These are phyloP conservation scores for Russula foetens DNA, from an alignment of 768 basidiomycete genomes.

Conservation along the genomic window DNA sequence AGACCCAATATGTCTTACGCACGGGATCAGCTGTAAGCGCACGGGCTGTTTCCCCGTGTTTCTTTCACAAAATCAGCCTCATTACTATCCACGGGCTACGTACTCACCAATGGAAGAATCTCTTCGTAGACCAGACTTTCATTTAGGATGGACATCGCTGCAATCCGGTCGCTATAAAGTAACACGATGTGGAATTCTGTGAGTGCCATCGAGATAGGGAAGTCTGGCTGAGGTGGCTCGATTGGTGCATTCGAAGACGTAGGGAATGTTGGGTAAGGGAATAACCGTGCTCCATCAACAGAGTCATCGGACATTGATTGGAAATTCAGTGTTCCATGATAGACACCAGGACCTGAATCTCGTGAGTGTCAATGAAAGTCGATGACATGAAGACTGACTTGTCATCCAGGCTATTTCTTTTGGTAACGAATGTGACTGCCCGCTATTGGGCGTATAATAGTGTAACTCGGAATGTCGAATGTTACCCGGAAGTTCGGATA, in stretches of 20 bases:
- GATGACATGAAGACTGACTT: slow-evolving; percentile 37
- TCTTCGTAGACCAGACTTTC: slow-evolving; percentile 84
- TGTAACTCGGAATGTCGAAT: slow-evolving; percentile 70
- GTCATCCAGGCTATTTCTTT: slow-evolving; percentile 87
- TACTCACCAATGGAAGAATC: slow-evolving; percentile 62
- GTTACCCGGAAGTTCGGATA: slow-evolving; percentile 83
- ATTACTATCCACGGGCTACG: neutral
- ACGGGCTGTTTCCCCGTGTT: slow-evolving; percentile 61
- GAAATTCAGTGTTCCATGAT: slow-evolving; percentile 73
- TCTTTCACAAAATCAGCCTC: slow-evolving; percentile 37
- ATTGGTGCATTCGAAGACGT: slow-evolving; percentile 26
- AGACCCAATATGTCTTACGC: slow-evolving; percentile 89
- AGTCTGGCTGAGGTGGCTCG: slow-evolving; percentile 26
- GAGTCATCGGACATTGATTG: slow-evolving; percentile 61
- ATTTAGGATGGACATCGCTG: slow-evolving; percentile 71
- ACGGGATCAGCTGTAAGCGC: slow-evolving; percentile 81
- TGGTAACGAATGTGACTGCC: slow-evolving; percentile 61
- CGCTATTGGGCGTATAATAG: slow-evolving; percentile 65
- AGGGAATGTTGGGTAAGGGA: slow-evolving; percentile 58
- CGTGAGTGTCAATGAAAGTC: neutral
- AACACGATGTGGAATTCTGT: slow-evolving; percentile 92
- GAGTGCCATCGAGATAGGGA: slow-evolving; percentile 70
- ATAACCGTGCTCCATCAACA: slow-evolving; percentile 68
- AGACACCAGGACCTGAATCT: slow-evolving; percentile 70
- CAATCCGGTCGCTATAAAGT: slow-evolving; percentile 69